Percentiles rank a stretch among this genome's conserved stretches.
Evolutionary conservation across 192 early-diverging fungal species (phyloP).

Genomic region (Obelidium mucronatum): DNA sequence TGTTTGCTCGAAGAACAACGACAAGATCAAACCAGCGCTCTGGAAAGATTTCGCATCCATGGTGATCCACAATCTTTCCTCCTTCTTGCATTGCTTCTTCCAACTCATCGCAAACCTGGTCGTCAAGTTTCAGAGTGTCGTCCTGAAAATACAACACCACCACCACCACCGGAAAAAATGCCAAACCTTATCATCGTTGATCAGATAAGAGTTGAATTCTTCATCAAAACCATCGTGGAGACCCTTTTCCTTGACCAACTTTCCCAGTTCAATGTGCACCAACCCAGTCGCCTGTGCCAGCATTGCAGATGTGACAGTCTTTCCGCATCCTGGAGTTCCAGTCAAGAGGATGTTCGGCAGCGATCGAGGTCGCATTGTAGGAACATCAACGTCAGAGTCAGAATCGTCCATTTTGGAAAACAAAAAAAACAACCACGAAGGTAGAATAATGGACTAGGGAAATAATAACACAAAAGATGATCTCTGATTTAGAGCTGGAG

Average conservation of each 20-base stretch:
- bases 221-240: conserved; percentile 87
- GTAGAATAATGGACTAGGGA: too few species aligned
- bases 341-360: conserved; percentile 55
- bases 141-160: neutral
- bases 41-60: conserved; percentile 95
- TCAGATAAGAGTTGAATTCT: conserved; percentile 85
- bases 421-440: conserved; percentile 4
- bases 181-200: conserved; percentile 95
- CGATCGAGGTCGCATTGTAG: conserved; percentile 23
- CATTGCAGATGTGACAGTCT: conserved; percentile 74
- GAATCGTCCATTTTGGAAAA: neutral
- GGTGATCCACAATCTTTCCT: conserved; percentile 91
- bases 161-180: too few species aligned
- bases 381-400: conserved; percentile 6
- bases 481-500: too few species aligned
- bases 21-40: conserved; percentile 98
- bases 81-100: conserved; percentile 81
- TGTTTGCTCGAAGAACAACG: conserved; percentile 86
- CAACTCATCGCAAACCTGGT: conserved; percentile 91
- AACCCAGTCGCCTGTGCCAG: conserved; percentile 74
- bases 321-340: conserved; percentile 57
- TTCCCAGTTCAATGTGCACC: conserved; percentile 84
- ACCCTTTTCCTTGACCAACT: conserved; percentile 83
- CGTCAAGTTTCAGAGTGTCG: neutral
- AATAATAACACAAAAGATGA: too few species aligned